Evolutionary conservation across 2,329 filamentous ascomycete species (phyloP).

Genomic region (Xylariaceae sp.): DNA sequence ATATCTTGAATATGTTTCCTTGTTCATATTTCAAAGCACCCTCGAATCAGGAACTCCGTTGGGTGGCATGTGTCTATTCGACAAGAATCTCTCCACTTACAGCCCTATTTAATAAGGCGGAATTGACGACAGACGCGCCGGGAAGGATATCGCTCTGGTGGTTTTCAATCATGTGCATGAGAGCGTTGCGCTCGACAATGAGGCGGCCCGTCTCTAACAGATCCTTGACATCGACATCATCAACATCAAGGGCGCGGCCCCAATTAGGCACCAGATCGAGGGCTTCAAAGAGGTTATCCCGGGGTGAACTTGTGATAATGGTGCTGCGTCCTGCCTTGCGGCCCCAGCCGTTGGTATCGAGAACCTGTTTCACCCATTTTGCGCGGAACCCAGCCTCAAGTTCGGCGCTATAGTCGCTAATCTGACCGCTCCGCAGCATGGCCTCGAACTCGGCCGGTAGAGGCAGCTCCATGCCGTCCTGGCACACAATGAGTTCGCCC

Average conservation of each 20-base stretch:
- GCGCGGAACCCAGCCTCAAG: slow-evolving; percentile 55
- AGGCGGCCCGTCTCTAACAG: slow-evolving; percentile 79
- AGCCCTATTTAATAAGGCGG: slow-evolving; percentile 25
- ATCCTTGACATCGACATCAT: slow-evolving; percentile 95
- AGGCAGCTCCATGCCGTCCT: slow-evolving; percentile 68
- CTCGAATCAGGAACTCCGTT: not conserved
- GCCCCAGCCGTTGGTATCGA: slow-evolving; percentile 68
- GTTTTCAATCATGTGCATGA: slow-evolving; percentile 67
- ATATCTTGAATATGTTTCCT: not conserved
- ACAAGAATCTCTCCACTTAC: slow-evolving; percentile 31
- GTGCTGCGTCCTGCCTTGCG: slow-evolving; percentile 64
- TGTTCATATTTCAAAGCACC: not conserved
- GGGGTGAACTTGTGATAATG: slow-evolving; percentile 62
- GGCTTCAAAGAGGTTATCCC: slow-evolving; percentile 62
- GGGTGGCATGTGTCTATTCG: slow-evolving; percentile 21
- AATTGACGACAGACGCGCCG: slow-evolving; percentile 41
- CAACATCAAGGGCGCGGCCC: slow-evolving; percentile 63
- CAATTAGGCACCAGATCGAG: slow-evolving; percentile 61
- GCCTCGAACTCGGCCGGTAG: slow-evolving; percentile 48
- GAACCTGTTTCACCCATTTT: slow-evolving; percentile 62
- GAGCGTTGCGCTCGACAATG: slow-evolving; percentile 77
- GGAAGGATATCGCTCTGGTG: slow-evolving; percentile 65
- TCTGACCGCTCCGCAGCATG: slow-evolving; percentile 36
- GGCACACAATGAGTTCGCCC: slow-evolving; percentile 82
- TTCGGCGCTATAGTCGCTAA: slow-evolving; percentile 39